phyloP scores from a whole-genome alignment of 1,284 basidiomycete genomes.

The Phlebopus sp. region DNA sequence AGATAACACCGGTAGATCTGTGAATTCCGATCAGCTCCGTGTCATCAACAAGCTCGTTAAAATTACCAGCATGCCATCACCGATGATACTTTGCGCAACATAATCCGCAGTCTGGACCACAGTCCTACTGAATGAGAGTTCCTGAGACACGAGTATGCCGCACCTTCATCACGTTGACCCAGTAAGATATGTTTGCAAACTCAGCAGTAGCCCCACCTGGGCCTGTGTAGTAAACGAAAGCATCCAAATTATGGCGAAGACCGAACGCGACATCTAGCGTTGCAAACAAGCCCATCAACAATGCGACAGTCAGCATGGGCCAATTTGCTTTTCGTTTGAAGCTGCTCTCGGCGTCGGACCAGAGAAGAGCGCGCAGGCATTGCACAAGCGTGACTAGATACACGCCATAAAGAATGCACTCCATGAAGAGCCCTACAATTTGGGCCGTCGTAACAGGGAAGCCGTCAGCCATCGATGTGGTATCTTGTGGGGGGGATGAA shows the following conservation, averaged over 20 bases:
- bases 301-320: conserved; percentile 34
- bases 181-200: conserved; percentile 26
- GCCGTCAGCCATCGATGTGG: neutral
- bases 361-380: conserved; percentile 36
- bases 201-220: conserved; percentile 20
- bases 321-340: conserved; percentile 32
- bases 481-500: too few species aligned
- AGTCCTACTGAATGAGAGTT: too few species aligned
- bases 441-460: conserved; percentile 32
- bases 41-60: too few species aligned
- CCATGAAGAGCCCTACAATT: conserved; percentile 22
- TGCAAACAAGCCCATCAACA: conserved; percentile 33
- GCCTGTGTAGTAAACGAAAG: conserved; percentile 26
- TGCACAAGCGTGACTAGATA: conserved; percentile 37
- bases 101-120: too few species aligned
- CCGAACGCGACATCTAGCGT: conserved; percentile 24
- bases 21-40: neutral
- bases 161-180: conserved; percentile 27
- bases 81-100: too few species aligned
- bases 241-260: conserved; percentile 23
- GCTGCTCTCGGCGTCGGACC: conserved; percentile 20
- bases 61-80: too few species aligned
- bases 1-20: conserved; percentile 12
- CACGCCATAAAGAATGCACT: conserved; percentile 27
- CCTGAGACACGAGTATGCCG: neutral